A percentile compares a stretch with the other conserved stretches of the same genome.
Evolutionary conservation across 1,284 basidiomycete genomes (phyloP).

Genomic region (Bondarzewia mesenterica): DNA sequence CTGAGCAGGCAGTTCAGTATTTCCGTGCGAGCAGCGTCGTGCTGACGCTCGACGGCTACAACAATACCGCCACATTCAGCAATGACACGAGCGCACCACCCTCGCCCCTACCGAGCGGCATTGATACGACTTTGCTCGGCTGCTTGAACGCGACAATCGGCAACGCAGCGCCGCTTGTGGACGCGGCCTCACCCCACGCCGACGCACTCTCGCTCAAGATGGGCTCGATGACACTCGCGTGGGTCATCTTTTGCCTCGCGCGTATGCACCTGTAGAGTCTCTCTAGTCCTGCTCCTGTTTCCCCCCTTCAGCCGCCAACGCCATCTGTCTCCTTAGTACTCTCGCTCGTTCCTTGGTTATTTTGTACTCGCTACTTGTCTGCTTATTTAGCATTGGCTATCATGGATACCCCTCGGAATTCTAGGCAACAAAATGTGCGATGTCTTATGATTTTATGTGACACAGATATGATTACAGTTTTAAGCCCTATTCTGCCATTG

Average conservation of each 20-base stretch:
- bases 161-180: conserved; percentile 26
- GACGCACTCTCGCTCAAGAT: background rate
- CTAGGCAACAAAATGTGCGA: too few species aligned
- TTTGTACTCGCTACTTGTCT: too few species aligned
- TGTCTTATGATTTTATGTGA: too few species aligned
- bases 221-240: background rate
- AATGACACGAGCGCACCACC: conserved; percentile 19
- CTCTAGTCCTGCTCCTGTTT: too few species aligned
- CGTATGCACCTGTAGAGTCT: too few species aligned
- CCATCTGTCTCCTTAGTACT: too few species aligned
- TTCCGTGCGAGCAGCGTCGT: conserved; percentile 30
- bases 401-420: too few species aligned
- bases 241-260: background rate
- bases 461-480: too few species aligned
- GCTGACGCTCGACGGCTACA: conserved; percentile 37
- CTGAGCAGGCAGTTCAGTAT: conserved; percentile 31
- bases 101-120: conserved; percentile 28
- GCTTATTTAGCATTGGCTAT: too few species aligned
- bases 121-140: conserved; percentile 29
- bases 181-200: conserved; percentile 13
- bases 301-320: too few species aligned
- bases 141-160: conserved; percentile 40
- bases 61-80: conserved; percentile 26
- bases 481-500: too few species aligned
- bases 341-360: too few species aligned